phyloP scores from a whole-genome alignment of 164 flowering plant species.

The Vitis amurensis region DNA sequence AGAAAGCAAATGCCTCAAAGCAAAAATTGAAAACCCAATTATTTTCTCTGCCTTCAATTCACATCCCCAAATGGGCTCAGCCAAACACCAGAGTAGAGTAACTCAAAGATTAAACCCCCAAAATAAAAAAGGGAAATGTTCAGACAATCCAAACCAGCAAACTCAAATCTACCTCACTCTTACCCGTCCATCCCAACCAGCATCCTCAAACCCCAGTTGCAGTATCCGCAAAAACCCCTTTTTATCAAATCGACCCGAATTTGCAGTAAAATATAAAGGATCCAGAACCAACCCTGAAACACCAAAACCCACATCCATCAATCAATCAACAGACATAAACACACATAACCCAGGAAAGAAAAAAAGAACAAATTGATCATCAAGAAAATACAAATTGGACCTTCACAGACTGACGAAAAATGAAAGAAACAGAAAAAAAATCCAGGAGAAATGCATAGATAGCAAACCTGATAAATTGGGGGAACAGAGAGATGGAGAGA shows the following conservation, averaged over 20 bases:
- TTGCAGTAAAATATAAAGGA: slow-evolving; percentile 1
- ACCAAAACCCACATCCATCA: slow-evolving; percentile 7
- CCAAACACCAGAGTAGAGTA: neutral
- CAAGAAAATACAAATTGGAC: neutral
- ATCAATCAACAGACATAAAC: neutral
- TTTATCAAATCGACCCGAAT: slow-evolving; percentile 4
- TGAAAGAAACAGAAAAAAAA: neutral
- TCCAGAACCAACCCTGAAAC: slow-evolving; percentile 11
- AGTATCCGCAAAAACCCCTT: slow-evolving; percentile 4
- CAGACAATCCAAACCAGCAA: neutral
- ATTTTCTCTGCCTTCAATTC: neutral
- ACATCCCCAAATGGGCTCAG: neutral
- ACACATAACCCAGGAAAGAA: neutral
- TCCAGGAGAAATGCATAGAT: neutral
- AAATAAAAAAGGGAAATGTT: neutral
- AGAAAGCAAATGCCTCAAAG: neutral
- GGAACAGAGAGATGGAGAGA: slow-evolving; percentile 13
- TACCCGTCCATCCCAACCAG: neutral
- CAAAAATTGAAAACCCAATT: neutral
- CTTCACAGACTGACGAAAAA: neutral
- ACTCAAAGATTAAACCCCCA: neutral
- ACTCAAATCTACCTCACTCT: neutral
- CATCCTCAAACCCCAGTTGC: neutral
- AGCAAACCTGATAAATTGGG: slow-evolving; percentile 16
- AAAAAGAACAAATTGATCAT: neutral